Evolutionary conservation across 2,329 filamentous ascomycete genomes (phyloP).

Genomic region (Venturia oleaginea): DNA sequence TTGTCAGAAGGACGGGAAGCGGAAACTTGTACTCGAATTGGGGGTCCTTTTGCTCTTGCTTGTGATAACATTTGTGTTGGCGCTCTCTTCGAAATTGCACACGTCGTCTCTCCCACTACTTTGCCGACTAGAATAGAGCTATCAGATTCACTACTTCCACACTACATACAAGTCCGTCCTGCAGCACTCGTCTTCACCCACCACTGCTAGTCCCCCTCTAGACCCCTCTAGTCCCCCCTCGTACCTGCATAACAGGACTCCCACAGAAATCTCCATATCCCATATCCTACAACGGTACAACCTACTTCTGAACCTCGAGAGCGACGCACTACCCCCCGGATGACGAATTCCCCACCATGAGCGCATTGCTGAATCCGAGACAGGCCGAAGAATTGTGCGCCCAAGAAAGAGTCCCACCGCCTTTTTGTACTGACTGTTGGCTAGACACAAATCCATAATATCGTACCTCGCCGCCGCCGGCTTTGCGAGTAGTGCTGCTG

Average conservation of each 20-base stretch:
- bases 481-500: constrained; percentile 58
- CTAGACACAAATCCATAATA: constrained; percentile 85
- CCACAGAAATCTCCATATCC: not conserved
- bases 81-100: not conserved
- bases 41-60: not conserved
- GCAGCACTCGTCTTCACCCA: not conserved
- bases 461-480: constrained; percentile 73
- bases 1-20: not conserved
- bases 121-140: not conserved
- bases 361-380: constrained; percentile 50
- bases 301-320: not conserved
- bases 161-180: not conserved
- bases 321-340: not conserved
- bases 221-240: too few species aligned
- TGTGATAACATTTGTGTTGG: not conserved
- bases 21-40: not conserved
- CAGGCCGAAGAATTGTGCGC: constrained; percentile 84
- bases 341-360: constrained; percentile 4
- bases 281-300: not conserved
- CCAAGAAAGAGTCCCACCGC: not conserved
- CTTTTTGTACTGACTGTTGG: not conserved
- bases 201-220: not conserved
- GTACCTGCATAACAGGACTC: not conserved
- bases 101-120: too few species aligned
- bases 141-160: not conserved